Evolutionary conservation across 805 yeast species (phyloP).

Genomic region (Hanseniaspora lindneri): DNA sequence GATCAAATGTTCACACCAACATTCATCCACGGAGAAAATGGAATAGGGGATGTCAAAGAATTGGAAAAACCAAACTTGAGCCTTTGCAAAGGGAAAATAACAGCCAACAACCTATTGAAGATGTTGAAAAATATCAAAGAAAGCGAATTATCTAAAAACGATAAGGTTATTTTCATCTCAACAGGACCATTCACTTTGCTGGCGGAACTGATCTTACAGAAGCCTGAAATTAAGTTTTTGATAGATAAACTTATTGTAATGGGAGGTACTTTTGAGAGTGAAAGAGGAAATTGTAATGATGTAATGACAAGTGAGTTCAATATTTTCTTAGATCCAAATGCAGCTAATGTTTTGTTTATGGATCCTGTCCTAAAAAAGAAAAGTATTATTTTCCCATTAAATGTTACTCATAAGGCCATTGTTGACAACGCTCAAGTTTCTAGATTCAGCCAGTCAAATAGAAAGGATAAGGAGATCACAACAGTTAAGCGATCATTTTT

Average conservation of each 20-base stretch:
- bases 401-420: conserved; percentile 55
- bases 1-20: conserved; percentile 36
- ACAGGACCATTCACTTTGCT: conserved; percentile 72
- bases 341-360: conserved; percentile 47
- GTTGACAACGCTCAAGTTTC: background rate
- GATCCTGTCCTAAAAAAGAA: conserved; percentile 39
- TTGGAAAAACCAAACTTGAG: conserved; percentile 38
- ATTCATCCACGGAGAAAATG: conserved; percentile 60
- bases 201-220: conserved; percentile 40
- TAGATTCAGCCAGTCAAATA: background rate
- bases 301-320: conserved; percentile 61
- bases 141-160: conserved; percentile 25
- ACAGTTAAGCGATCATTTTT: background rate
- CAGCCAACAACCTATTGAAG: background rate
- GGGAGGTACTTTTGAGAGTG: conserved; percentile 52
- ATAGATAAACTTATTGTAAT: conserved; percentile 51
- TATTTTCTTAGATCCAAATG: conserved; percentile 61
- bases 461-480: background rate
- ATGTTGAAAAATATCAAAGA: conserved; percentile 9
- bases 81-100: background rate
- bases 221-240: conserved; percentile 42
- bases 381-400: conserved; percentile 49
- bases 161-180: conserved; percentile 50
- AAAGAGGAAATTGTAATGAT: conserved; percentile 37
- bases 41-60: conserved; percentile 61